These are phyloP conservation scores for Monosporascus ibericus DNA, from an alignment of 2,329 filamentous ascomycete species.

Conservation along the genomic window DNA sequence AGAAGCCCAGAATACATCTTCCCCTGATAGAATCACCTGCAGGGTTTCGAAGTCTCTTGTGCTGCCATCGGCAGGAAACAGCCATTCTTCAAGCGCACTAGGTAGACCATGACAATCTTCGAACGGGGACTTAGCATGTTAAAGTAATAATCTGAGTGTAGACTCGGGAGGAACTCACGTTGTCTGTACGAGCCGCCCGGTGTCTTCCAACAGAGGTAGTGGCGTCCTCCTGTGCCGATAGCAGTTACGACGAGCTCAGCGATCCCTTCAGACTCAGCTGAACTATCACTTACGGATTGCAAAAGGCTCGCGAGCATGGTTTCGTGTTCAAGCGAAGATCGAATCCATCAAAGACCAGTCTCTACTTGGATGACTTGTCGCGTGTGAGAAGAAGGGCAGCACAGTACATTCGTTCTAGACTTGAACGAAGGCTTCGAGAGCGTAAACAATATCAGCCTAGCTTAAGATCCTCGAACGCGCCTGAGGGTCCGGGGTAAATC, in stretches of 20 bases:
- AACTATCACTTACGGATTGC: conserved; percentile 15
- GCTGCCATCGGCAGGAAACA: conserved; percentile 22
- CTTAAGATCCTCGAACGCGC: background rate
- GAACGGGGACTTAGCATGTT: background rate
- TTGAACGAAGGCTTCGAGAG: background rate
- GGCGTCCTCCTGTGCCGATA: conserved; percentile 21
- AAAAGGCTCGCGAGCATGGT: conserved; percentile 22
- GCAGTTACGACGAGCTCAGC: conserved; percentile 26
- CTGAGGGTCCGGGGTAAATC: background rate
- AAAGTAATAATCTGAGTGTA: background rate
- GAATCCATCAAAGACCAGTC: background rate
- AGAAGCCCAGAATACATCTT: conserved; percentile 22
- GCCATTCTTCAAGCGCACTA: conserved; percentile 18
- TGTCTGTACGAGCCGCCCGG: conserved; percentile 20
- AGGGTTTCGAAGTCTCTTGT: conserved; percentile 23
- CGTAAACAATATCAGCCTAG: background rate
- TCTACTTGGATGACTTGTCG: background rate
- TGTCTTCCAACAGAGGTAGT: conserved; percentile 28
- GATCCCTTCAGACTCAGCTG: conserved; percentile 18
- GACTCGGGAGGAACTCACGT: conserved; percentile 12
- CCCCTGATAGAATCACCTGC: conserved; percentile 23
- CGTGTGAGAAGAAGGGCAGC: background rate
- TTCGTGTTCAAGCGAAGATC: too few relatives aligned
- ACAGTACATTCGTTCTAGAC: background rate
- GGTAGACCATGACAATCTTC: conserved; percentile 23